Evolutionary conservation across 768 basidiomycete genomes (phyloP).

Genomic region (Leccinum olivaceopallidum): DNA sequence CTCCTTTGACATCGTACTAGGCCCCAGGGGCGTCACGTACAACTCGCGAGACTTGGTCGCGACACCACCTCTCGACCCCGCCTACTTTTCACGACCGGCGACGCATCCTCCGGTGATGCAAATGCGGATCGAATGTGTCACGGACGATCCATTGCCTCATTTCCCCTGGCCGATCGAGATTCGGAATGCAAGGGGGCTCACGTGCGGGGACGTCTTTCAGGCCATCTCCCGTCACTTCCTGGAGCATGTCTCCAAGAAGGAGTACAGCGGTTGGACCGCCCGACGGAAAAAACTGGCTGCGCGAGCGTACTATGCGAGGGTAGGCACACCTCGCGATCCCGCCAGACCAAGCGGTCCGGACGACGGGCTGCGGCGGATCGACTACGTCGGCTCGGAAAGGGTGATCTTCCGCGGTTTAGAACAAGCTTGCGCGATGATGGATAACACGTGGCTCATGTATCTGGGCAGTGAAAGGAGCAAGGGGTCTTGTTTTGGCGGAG

Average conservation of each 20-base stretch:
- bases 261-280: background rate
- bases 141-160: slow-evolving; percentile 1
- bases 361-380: background rate
- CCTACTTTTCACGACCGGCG: background rate
- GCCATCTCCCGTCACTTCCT: background rate
- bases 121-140: slow-evolving; percentile 1
- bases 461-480: background rate
- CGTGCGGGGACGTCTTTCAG: background rate
- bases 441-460: background rate
- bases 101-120: slow-evolving; percentile 1
- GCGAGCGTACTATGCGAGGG: background rate
- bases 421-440: background rate
- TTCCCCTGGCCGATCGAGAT: background rate
- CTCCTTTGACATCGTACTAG: background rate
- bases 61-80: background rate
- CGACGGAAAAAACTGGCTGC: background rate
- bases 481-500: background rate
- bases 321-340: background rate
- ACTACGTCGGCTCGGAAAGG: background rate
- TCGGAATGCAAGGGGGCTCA: background rate
- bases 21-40: background rate
- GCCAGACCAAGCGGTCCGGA: too few relatives aligned
- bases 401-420: background rate
- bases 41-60: background rate
- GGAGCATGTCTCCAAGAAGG: background rate